Percentiles rank a stretch among this genome's conserved stretches.
These are phyloP conservation scores for Salmacisia buchloeana DNA, from an alignment of 1,284 basidiomycete genomes.

Conservation along the genomic window DNA sequence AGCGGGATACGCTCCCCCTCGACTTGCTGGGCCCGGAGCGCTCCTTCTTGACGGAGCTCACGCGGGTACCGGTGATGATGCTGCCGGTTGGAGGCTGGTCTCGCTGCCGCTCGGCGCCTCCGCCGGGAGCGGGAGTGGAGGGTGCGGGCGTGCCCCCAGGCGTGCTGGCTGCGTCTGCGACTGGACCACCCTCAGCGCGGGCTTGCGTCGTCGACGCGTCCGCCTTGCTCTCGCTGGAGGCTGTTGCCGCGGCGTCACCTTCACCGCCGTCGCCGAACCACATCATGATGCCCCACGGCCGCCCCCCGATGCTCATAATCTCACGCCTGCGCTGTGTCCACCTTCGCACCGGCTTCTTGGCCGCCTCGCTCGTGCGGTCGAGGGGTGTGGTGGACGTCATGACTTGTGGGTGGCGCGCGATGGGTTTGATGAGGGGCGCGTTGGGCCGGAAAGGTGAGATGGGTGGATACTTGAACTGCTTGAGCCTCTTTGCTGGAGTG, in stretches of 20 bases:
- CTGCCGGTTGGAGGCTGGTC: background rate
- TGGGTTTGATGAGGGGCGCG: conserved; percentile 29
- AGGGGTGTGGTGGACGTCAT: conserved; percentile 32
- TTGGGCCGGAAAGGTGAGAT: conserved; percentile 25
- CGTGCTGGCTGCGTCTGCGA: too few relatives aligned
- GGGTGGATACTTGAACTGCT: conserved; percentile 30
- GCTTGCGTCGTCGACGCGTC: background rate
- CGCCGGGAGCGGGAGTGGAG: background rate
- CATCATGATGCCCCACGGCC: conserved; percentile 33
- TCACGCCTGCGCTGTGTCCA: conserved; percentile 33
- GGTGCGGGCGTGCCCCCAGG: conserved; percentile 1
- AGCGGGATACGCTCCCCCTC: too few relatives aligned
- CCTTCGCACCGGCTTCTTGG: conserved; percentile 19
- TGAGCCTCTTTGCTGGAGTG: background rate
- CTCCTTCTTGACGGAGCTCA: background rate
- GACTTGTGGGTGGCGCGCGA: conserved; percentile 28
- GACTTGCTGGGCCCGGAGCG: too few relatives aligned
- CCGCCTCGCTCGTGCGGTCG: conserved; percentile 16
- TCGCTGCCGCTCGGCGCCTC: background rate
- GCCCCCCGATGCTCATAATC: conserved; percentile 35
- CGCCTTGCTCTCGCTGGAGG: background rate
- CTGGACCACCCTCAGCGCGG: background rate
- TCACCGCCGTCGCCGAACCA: conserved; percentile 32
- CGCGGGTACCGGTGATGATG: background rate
- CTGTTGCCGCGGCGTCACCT: conserved; percentile 10